Evolutionary conservation across 352 stramenopile species (phyloP).

Genomic region (Phytophthora idaei): DNA sequence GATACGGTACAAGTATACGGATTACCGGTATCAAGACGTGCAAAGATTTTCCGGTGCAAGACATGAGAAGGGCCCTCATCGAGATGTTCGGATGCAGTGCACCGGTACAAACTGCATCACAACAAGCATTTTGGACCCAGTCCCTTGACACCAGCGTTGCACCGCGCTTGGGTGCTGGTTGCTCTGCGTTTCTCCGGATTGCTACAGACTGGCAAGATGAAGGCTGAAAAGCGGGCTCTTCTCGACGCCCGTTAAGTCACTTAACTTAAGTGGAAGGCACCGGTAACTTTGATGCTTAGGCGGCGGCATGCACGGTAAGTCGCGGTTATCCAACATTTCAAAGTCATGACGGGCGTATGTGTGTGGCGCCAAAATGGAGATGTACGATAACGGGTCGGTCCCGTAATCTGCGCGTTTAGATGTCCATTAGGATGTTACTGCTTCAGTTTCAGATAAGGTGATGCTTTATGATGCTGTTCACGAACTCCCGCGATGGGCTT

Average conservation of each 20-base stretch:
- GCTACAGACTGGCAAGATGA: not conserved
- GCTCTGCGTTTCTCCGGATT: constrained; percentile 33
- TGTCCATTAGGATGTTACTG: constrained; percentile 19
- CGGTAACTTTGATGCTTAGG: not conserved
- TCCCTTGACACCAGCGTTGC: constrained; percentile 30
- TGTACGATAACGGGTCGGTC: constrained; percentile 11
- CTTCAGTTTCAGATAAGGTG: constrained; percentile 20
- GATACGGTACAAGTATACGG: constrained; percentile 31
- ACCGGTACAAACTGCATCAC: constrained; percentile 15
- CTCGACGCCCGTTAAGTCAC: not conserved
- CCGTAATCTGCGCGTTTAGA: constrained; percentile 22
- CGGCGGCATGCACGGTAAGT: not conserved
- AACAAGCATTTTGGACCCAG: constrained; percentile 21
- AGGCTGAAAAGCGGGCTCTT: constrained; percentile 21
- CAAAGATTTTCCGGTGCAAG: constrained; percentile 22
- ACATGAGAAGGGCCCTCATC: constrained; percentile 23
- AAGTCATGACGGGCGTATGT: too few species aligned
- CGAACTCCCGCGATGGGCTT: constrained; percentile 4
- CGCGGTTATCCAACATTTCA: too few species aligned
- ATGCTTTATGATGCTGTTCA: constrained; percentile 5
- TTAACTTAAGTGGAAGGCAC: constrained; percentile 10
- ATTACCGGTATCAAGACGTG: constrained; percentile 24
- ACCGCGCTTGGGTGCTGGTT: constrained; percentile 19
- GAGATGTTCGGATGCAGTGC: constrained; percentile 20
- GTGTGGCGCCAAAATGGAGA: constrained; percentile 10